These are phyloP conservation scores for Leccinellum rugosiceps DNA, from an alignment of 768 basidiomycete species.

Conservation along the genomic window DNA sequence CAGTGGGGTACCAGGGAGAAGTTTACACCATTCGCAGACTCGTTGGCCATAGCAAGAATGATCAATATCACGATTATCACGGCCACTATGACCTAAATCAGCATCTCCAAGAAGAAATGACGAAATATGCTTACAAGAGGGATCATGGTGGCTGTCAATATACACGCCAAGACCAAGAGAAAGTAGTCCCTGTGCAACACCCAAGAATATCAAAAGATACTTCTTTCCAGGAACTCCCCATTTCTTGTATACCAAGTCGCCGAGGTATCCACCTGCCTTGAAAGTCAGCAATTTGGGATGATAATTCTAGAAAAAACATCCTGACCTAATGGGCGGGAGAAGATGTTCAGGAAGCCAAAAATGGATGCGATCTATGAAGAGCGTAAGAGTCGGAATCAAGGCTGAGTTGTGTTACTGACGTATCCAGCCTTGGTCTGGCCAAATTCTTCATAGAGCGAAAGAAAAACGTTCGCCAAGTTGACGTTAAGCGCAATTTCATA, in stretches of 20 bases:
- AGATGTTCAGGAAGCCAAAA: conserved; percentile 48
- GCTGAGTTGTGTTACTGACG: conserved; percentile 32
- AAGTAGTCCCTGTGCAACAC: conserved; percentile 43
- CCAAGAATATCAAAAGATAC: conserved; percentile 41
- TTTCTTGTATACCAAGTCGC: conserved; percentile 42
- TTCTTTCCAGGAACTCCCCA: conserved; percentile 48
- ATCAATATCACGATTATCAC: conserved; percentile 40
- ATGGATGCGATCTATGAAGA: conserved; percentile 25
- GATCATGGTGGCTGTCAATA: conserved; percentile 22
- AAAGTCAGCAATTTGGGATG: neutral
- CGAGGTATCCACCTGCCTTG: conserved; percentile 40
- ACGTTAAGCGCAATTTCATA: conserved; percentile 56
- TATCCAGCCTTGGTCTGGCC: conserved; percentile 54
- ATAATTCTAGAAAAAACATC: neutral
- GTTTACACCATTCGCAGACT: conserved; percentile 48
- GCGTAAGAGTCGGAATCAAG: conserved; percentile 3
- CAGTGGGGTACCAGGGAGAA: conserved; percentile 52
- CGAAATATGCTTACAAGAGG: conserved; percentile 15
- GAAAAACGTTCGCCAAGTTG: conserved; percentile 46
- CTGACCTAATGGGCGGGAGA: conserved; percentile 43
- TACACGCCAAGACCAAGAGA: conserved; percentile 48
- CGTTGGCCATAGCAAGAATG: conserved; percentile 37
- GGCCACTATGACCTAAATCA: conserved; percentile 15
- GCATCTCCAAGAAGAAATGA: neutral
- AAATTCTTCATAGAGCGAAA: conserved; percentile 39